Percentiles rank a stretch among this genome's conserved stretches.
These are phyloP conservation scores for Anthracocystis panici-leucophaei DNA, from an alignment of 1,284 basidiomycete genomes.

Conservation along the genomic window DNA sequence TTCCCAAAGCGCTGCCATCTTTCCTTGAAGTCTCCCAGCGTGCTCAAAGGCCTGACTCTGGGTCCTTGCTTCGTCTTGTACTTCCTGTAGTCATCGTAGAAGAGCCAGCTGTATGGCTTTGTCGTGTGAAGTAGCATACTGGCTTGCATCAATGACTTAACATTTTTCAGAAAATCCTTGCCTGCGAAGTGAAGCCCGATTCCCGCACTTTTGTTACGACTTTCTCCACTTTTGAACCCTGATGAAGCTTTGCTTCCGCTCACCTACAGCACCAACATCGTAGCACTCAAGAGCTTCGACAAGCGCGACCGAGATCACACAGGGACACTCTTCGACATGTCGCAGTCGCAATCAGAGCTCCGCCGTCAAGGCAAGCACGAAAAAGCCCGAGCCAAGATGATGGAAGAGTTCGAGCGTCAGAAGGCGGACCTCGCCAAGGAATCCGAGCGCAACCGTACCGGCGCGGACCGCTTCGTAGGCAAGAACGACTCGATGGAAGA, in stretches of 20 bases:
- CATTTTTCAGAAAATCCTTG: background rate
- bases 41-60: background rate
- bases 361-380: conserved; percentile 57
- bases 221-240: conserved; percentile 14
- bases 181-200: conserved; percentile 1
- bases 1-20: background rate
- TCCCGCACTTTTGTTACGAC: conserved; percentile 2
- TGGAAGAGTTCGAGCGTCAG: conserved; percentile 87
- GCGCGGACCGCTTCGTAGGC: conserved; percentile 84
- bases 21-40: background rate
- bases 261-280: background rate
- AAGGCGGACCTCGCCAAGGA: conserved; percentile 80
- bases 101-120: conserved; percentile 36
- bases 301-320: background rate
- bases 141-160: background rate
- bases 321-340: conserved; percentile 24
- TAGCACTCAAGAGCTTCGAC: background rate
- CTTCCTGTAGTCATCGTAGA: conserved; percentile 32
- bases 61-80: conserved; percentile 6
- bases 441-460: conserved; percentile 65
- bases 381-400: conserved; percentile 58
- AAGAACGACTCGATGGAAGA: conserved; percentile 97
- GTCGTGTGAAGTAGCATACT: conserved; percentile 7
- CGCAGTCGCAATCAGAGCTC: conserved; percentile 53
- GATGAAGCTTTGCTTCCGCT: background rate